These are phyloP conservation scores for Globisporangium canariense DNA, from an alignment of 352 stramenopile genomes.

Conservation along the genomic window DNA sequence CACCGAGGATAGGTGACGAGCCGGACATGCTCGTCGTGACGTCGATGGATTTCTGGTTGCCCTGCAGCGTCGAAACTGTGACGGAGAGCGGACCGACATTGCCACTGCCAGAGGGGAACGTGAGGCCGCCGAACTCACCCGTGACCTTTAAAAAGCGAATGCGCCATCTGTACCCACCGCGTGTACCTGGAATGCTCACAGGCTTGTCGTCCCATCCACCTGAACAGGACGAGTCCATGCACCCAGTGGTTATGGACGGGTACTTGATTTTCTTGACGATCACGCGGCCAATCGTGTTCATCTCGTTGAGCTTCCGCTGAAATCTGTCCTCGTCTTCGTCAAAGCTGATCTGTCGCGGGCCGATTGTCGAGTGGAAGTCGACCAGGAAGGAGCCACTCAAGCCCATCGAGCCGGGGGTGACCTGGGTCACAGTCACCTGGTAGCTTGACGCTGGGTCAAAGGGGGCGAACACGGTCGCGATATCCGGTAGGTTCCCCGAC, in stretches of 20 bases:
- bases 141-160: slow-evolving; percentile 74
- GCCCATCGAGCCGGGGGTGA: slow-evolving; percentile 79
- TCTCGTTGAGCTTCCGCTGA: slow-evolving; percentile 92
- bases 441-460: slow-evolving; percentile 19
- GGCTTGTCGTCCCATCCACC: slow-evolving; percentile 90
- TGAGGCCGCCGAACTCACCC: slow-evolving; percentile 65
- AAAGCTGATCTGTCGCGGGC: slow-evolving; percentile 77
- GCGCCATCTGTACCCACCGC: slow-evolving; percentile 78
- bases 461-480: slow-evolving; percentile 43
- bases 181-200: slow-evolving; percentile 70
- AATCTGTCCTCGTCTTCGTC: slow-evolving; percentile 85
- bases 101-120: slow-evolving; percentile 76
- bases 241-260: slow-evolving; percentile 67
- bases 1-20: slow-evolving; percentile 44
- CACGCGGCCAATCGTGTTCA: slow-evolving; percentile 91
- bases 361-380: slow-evolving; percentile 85
- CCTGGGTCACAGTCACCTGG: slow-evolving; percentile 80
- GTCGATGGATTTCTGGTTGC: slow-evolving; percentile 45
- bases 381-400: slow-evolving; percentile 90
- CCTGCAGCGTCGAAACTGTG: slow-evolving; percentile 30
- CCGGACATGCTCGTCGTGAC: slow-evolving; percentile 52
- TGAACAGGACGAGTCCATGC: slow-evolving; percentile 43
- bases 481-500: slow-evolving; percentile 81
- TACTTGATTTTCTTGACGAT: slow-evolving; percentile 89
- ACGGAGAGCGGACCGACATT: slow-evolving; percentile 60